phyloP scores from a whole-genome alignment of 2,329 filamentous ascomycete species.

The Volutella citrinella region DNA sequence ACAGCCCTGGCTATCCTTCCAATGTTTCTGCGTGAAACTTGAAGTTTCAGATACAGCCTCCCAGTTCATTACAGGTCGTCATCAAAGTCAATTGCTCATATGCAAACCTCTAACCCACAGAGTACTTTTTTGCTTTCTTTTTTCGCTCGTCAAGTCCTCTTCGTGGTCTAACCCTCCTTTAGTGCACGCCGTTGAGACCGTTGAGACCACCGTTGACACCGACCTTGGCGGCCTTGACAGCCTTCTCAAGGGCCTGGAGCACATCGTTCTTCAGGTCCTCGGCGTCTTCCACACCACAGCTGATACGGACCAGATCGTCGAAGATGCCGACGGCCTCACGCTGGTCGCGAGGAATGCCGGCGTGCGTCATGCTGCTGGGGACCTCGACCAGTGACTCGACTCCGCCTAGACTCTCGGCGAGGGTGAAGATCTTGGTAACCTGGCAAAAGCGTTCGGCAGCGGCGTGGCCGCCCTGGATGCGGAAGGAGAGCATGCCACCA shows the following conservation, averaged over 20 bases:
- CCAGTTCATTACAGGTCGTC: too few species aligned
- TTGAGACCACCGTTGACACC: constrained; percentile 26
- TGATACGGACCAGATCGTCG: constrained; percentile 89
- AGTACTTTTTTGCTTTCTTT: background rate
- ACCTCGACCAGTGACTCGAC: constrained; percentile 92
- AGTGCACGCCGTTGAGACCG: constrained; percentile 29
- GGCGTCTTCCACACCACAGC: constrained; percentile 90
- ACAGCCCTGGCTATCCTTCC: too few species aligned
- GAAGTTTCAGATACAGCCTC: too few species aligned
- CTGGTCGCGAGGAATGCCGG: constrained; percentile 86
- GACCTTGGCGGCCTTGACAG: constrained; percentile 44
- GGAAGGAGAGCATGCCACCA: constrained; percentile 96
- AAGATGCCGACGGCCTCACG: constrained; percentile 91
- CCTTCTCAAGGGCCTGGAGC: constrained; percentile 75
- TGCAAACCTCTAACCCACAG: constrained; percentile 5
- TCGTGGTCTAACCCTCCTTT: too few species aligned
- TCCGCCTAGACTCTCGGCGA: constrained; percentile 89
- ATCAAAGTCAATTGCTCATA: too few species aligned
- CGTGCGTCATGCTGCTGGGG: constrained; percentile 94
- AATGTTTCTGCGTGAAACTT: too few species aligned
- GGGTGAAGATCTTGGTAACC: constrained; percentile 81
- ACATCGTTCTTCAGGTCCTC: constrained; percentile 82
- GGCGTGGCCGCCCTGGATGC: constrained; percentile 78
- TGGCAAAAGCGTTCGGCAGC: constrained; percentile 94
- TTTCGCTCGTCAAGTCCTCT: too few species aligned